A percentile compares a stretch with the other conserved stretches of the same genome.
These are phyloP conservation scores for Blastobotrys raffinosifermentans DNA, from an alignment of 1,139 yeast genomes.

Conservation along the genomic window DNA sequence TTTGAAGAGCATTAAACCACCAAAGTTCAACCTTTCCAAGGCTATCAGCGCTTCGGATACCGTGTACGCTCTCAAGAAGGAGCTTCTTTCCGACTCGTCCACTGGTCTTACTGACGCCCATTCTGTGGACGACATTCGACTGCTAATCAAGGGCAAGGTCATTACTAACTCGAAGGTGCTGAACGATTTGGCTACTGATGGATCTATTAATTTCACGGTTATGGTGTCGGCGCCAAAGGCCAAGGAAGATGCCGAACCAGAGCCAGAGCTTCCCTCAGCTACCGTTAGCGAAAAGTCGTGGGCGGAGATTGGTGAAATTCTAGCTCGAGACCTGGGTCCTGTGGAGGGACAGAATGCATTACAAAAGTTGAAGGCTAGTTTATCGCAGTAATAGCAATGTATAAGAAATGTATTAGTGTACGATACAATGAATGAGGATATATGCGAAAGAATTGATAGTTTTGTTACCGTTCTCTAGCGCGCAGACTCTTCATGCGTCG, in stretches of 20 bases:
- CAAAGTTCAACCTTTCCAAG: constrained; percentile 25
- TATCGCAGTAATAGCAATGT: not conserved
- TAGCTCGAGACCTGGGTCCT: constrained; percentile 12
- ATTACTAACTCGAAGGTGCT: constrained; percentile 23
- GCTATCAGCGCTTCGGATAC: constrained; percentile 20
- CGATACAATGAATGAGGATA: not conserved
- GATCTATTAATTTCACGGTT: constrained; percentile 20
- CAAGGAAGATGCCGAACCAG: constrained; percentile 12
- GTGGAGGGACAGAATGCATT: constrained; percentile 1
- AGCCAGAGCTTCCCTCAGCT: not conserved
- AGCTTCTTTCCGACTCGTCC: constrained; percentile 26
- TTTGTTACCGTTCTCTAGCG: constrained; percentile 3
- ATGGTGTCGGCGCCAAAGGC: constrained; percentile 18
- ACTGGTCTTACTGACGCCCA: constrained; percentile 20
- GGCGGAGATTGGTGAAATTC: constrained; percentile 17
- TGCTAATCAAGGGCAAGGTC: constrained; percentile 29
- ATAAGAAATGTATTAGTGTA: not conserved
- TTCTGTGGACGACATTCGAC: constrained; percentile 19
- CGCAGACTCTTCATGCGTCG: constrained; percentile 15
- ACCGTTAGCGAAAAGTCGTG: constrained; percentile 15
- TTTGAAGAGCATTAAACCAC: constrained; percentile 28
- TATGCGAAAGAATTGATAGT: constrained; percentile 1
- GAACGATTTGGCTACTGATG: constrained; percentile 13
- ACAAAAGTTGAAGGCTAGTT: not conserved
- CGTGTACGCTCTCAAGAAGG: constrained; percentile 26